Conservation (phyloP, 805 yeast species). For the Cyberlindnera suaveolens region DNA sequence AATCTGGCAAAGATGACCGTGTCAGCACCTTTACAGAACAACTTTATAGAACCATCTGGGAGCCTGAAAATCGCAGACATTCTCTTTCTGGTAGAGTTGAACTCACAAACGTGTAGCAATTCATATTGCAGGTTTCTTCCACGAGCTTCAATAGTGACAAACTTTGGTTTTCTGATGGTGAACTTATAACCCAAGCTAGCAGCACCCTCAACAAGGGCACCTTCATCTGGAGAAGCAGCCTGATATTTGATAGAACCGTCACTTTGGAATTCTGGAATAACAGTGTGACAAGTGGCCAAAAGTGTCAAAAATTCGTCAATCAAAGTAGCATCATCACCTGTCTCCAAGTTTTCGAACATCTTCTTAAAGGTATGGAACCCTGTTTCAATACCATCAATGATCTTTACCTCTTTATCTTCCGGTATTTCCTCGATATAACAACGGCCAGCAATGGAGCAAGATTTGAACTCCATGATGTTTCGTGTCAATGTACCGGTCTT, state of each 20-base stretch:
- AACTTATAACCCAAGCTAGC: slow-evolving; percentile 83
- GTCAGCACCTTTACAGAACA: slow-evolving; percentile 97
- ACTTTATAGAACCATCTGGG: slow-evolving; percentile 85
- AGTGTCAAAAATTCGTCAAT: slow-evolving; percentile 77
- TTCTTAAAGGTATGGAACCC: slow-evolving; percentile 73
- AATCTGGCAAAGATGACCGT: slow-evolving; percentile 89
- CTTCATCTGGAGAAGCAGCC: slow-evolving; percentile 99
- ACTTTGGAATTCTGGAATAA: slow-evolving; percentile 78
- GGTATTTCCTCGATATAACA: slow-evolving; percentile 87
- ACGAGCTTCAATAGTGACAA: slow-evolving; percentile 57
- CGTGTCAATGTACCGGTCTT: slow-evolving; percentile 96
- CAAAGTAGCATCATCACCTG: slow-evolving; percentile 37
- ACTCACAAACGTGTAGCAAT: slow-evolving; percentile 86
- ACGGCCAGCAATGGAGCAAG: slow-evolving; percentile 88
- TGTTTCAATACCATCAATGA: slow-evolving; percentile 72
- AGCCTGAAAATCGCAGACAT: slow-evolving; percentile 94
- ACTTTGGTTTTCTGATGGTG: slow-evolving; percentile 76
- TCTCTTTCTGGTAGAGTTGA: slow-evolving; percentile 94
- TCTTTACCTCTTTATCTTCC: slow-evolving; percentile 73
- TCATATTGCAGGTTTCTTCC: slow-evolving; percentile 57
- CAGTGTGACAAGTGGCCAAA: slow-evolving; percentile 93
- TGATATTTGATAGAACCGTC: slow-evolving; percentile 78
- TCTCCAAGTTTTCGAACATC: slow-evolving; percentile 42
- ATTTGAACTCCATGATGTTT: slow-evolving; percentile 93
- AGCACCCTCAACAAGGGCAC: slow-evolving; percentile 96